Evolutionary conservation across 164 flowering plant genomes (phyloP).

Genomic region (Magnolia officinalis): DNA sequence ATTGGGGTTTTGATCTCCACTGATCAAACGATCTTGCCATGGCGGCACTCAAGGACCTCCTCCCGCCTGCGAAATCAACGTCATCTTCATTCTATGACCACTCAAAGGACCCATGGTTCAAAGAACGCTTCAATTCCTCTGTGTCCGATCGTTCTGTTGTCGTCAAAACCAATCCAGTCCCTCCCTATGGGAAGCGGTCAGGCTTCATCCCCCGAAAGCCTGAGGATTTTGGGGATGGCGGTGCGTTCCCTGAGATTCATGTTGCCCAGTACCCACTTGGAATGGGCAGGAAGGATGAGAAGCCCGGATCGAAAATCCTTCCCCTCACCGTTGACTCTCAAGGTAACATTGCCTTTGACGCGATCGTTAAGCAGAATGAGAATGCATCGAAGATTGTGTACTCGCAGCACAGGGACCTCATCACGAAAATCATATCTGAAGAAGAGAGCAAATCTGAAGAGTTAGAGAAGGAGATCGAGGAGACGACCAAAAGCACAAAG

Average conservation of each 20-base stretch:
- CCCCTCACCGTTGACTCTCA: conserved; percentile 77
- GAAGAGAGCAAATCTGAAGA: conserved; percentile 25
- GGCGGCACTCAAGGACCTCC: conserved; percentile 64
- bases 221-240: conserved; percentile 92
- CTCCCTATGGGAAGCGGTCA: conserved; percentile 59
- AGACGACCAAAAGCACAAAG: conserved; percentile 57
- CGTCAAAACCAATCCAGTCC: conserved; percentile 43
- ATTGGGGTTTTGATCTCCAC: not conserved
- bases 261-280: conserved; percentile 86
- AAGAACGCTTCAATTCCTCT: conserved; percentile 45
- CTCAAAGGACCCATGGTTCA: conserved; percentile 84
- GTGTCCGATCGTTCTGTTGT: conserved; percentile 34
- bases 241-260: conserved; percentile 93
- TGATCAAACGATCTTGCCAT: conserved; percentile 20
- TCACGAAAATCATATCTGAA: conserved; percentile 51
- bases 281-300: conserved; percentile 66
- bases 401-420: conserved; percentile 64
- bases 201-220: conserved; percentile 74
- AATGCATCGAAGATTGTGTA: conserved; percentile 81
- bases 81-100: conserved; percentile 58
- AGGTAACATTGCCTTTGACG: conserved; percentile 80
- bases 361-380: conserved; percentile 81
- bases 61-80: conserved; percentile 61
- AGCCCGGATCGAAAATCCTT: conserved; percentile 57
- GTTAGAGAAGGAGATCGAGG: conserved; percentile 63